Base-by-base conservation (phyloP, 2,329 filamentous ascomycete genomes). In the Aureobasidium sp. region DNA sequence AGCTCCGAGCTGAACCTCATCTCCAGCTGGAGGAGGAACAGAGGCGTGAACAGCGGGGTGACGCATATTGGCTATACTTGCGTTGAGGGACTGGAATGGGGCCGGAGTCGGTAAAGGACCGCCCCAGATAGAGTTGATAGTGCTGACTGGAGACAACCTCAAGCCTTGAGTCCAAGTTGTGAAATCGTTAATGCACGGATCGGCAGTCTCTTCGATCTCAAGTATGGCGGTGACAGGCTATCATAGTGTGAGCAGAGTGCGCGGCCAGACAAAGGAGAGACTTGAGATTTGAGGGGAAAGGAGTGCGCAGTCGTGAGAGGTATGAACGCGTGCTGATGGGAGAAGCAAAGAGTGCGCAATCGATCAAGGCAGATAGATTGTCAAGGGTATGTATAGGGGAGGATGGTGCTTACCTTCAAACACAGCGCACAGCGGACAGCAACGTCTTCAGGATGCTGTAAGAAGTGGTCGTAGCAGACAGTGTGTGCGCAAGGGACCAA, bases 401-500 rank as follows among this genome's bases (percentile, higher is more conserved):
- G 23, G 36, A 47, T 20, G n/a, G 13, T 7, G 27, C 51, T 39
- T 26, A 61, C 63, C 37, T 64, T 46, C 4, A 36, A 36, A 41
- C 63, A 64, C 42, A 15, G 42, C 4, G 32, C 44, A 26, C 63
- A 64, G 39, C 55, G 27, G 41, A 42, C 41, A 46, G 46, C 3
- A 32, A 32, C 8, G 13, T 23, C 62, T 13, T 50, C 53, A 27
- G 57, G 53, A 12, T 59, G 42, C 2, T 26, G 56, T 10, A 56
- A 27, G 32, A 52, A 47, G 51, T 64, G 63, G 20, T 63, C 57
- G 37, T 64, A 57, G 61, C 63, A 64, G 41, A 64, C 37, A 9
- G 32, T 56, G 51, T 64, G 63, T 12, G 39, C 34, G 29, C 63
- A 64, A n/a, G 63, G 63, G 3, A 29, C 10, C n/a, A 64, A 37